Evolutionary conservation across 2,329 filamentous ascomycete species (phyloP).

Genomic region (Trichoderma koningiopsis): DNA sequence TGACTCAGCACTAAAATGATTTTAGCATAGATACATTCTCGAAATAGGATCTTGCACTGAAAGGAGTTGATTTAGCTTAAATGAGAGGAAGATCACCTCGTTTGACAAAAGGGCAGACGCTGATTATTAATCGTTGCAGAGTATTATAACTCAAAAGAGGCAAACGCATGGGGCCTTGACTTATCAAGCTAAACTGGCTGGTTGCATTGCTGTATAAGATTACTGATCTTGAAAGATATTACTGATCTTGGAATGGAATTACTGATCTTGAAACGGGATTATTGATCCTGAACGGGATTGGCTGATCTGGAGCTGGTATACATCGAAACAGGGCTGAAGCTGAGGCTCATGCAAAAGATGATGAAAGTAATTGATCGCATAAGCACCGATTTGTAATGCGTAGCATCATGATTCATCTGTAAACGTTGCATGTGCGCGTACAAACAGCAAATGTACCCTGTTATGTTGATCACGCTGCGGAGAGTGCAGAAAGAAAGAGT

Average conservation of each 20-base stretch:
- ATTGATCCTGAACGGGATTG: not conserved
- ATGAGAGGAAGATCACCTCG: not conserved
- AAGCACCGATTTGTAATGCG: not conserved
- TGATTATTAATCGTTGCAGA: not conserved
- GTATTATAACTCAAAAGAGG: no score
- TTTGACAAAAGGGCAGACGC: not conserved
- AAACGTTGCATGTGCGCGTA: not conserved
- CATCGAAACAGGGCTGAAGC: not conserved
- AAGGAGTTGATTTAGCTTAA: not conserved
- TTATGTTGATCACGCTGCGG: not conserved
- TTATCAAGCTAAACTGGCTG: not conserved
- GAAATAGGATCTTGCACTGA: not conserved
- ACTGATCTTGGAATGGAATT: no score
- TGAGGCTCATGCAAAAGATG: not conserved
- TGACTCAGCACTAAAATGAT: not conserved
- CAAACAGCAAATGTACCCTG: not conserved
- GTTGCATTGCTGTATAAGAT: not conserved
- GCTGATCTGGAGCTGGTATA: not conserved
- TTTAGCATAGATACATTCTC: not conserved
- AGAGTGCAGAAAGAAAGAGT: not conserved
- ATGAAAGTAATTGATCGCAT: not conserved
- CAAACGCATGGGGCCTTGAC: no score
- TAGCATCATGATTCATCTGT: no score
- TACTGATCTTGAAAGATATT: no score
- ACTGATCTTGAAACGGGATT: not conserved